phyloP scores from a whole-genome alignment of 768 basidiomycete genomes.

The Tremella mesenterica region DNA sequence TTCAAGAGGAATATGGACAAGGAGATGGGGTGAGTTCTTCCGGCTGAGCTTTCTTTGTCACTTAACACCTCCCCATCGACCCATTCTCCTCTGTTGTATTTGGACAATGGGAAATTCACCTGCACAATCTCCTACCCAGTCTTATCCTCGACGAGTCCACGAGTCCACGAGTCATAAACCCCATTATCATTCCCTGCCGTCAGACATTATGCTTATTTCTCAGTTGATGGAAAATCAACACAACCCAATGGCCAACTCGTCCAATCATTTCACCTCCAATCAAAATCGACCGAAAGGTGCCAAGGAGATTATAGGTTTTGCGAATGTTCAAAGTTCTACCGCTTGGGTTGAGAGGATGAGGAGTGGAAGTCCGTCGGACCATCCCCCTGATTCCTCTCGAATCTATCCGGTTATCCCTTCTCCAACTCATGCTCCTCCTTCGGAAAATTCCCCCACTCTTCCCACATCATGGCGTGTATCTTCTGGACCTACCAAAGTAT shows the following conservation, averaged over 20 bases:
- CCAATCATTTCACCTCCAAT: background rate
- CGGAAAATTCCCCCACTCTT: too few relatives aligned
- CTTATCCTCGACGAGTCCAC: too few relatives aligned
- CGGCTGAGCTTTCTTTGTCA: background rate
- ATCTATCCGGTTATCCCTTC: too few relatives aligned
- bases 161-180: too few relatives aligned
- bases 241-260: conserved; percentile 27
- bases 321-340: conserved; percentile 3
- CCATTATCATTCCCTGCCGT: too few relatives aligned
- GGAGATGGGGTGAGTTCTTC: conserved; percentile 17
- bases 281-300: conserved; percentile 3
- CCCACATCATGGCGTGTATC: too few relatives aligned
- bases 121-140: too few relatives aligned
- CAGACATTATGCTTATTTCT: background rate
- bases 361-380: too few relatives aligned
- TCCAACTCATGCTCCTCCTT: too few relatives aligned
- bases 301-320: conserved; percentile 4
- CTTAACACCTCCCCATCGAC: too few relatives aligned
- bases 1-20: conserved; percentile 65
- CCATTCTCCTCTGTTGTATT: background rate
- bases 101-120: background rate
- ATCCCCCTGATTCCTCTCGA: too few relatives aligned
- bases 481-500: too few relatives aligned
- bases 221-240: conserved; percentile 10
- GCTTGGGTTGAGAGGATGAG: conserved; percentile 7